Evolutionary conservation across 352 stramenopile genomes (phyloP), one percentile per base, ranked within the genome.

Genomic region (Globisporangium spinosum): DNA sequence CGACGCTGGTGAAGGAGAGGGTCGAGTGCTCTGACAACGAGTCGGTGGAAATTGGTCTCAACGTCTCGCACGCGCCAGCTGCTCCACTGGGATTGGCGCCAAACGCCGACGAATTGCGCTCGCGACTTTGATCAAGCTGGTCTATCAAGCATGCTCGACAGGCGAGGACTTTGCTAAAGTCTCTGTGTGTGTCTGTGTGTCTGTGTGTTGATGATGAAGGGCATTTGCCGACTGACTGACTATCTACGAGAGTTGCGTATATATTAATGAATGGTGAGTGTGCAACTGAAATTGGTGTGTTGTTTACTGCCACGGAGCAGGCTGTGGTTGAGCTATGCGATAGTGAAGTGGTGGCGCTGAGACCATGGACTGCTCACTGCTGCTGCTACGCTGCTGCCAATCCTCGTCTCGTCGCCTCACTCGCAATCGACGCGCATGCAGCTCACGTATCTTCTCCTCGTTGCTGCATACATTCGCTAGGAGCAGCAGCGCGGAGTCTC

Each of bases 401-500:
- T 47, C 10, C 27, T 20, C 29, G 2, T 45, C 55, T 27, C 12
- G 29, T 2, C 29, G 55, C 2, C 55, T 35, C 20, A 47, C 55
- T n/a, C 17, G 25, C 55, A 61, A 29, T 22, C 20, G 55, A 3
- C 29, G 55, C n/a, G 55, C 55, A 23, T 59, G 49, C 20, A 67
- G 32, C 47, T 63, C 63, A 7, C 35, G 38, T 13, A 57, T 43
- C 40, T 49, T 57, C 25, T 59, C 27, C 34, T 69, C 55, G 23
- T 38, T 59, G 43, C 64, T 58, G 55, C 64, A 69, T 17, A 69
- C 64, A 9, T 27, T 64, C 17, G 64, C 64, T 17, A 69, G 22
- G 10, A 69, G 55, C 29, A 69, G 27, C n/a, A 69, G 53, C 4
- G 55, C 64, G 3, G 64, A 69, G 34, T 51, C 62, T 29, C 29